phyloP scores from a whole-genome alignment of 768 basidiomycete species.

The Russula sp. region DNA sequence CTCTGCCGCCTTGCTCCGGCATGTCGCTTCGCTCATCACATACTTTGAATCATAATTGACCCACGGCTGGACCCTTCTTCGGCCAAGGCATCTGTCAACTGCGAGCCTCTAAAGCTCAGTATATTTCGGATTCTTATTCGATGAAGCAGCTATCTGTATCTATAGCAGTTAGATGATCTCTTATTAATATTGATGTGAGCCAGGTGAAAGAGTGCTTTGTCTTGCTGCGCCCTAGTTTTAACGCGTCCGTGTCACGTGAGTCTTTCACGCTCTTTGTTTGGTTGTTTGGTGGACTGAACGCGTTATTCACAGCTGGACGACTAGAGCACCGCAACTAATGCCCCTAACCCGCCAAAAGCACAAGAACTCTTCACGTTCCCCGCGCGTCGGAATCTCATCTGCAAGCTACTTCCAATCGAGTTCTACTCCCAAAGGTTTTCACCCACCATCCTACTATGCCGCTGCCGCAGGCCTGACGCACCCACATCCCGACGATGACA shows the following conservation, averaged over 20 bases:
- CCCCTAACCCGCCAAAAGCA: slow-evolving; percentile 27
- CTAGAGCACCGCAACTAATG: slow-evolving; percentile 14
- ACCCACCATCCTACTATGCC: slow-evolving; percentile 40
- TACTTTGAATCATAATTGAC: background rate
- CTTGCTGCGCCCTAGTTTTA: background rate
- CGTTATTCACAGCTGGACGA: background rate
- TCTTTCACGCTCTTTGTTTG: slow-evolving; percentile 22
- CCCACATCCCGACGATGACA: slow-evolving; percentile 17
- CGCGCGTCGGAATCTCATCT: slow-evolving; percentile 28
- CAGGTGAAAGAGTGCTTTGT: background rate
- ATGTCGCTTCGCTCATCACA: background rate
- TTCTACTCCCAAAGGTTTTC: slow-evolving; percentile 33
- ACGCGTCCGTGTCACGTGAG: slow-evolving; percentile 14
- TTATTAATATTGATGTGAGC: background rate
- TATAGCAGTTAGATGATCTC: background rate
- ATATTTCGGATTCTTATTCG: background rate
- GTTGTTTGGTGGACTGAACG: slow-evolving; percentile 16
- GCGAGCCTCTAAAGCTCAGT: background rate
- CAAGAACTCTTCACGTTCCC: slow-evolving; percentile 26
- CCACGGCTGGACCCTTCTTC: background rate
- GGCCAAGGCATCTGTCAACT: background rate
- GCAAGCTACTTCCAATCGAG: slow-evolving; percentile 21
- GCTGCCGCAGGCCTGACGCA: slow-evolving; percentile 36
- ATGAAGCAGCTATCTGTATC: background rate
- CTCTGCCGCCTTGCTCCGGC: background rate